Conservation (phyloP, 73 alveolate genomes). For the Paramecium bursaria region DNA sequence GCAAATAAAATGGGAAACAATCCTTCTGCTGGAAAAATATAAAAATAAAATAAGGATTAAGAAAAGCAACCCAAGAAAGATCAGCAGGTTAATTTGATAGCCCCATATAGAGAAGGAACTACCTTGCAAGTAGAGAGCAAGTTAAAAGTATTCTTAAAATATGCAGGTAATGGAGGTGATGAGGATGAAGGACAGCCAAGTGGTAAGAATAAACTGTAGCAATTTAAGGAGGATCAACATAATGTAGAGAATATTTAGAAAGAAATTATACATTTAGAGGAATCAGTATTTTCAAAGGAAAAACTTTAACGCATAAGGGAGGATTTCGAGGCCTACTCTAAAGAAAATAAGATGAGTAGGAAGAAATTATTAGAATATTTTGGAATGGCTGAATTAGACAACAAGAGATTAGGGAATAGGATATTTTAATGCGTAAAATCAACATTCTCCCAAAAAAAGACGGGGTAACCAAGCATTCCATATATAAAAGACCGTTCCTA, state of each 20-base stretch:
- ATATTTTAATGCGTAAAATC: constrained; percentile 65
- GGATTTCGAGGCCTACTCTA: constrained; percentile 67
- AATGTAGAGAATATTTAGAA: constrained; percentile 55
- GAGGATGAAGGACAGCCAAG: constrained; percentile 26
- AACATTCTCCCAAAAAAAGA: constrained; percentile 63
- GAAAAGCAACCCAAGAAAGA: constrained; percentile 39
- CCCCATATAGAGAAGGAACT: constrained; percentile 63
- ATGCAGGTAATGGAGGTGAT: constrained; percentile 50
- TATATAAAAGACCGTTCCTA: constrained; percentile 34
- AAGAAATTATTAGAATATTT: constrained; percentile 66
- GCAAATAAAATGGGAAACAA: not conserved
- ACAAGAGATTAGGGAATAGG: constrained; percentile 69
- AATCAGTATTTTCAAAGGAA: constrained; percentile 49
- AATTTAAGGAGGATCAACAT: constrained; percentile 50
- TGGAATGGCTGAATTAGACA: constrained; percentile 66
- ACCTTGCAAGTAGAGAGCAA: constrained; percentile 51
- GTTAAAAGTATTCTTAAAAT: constrained; percentile 29
- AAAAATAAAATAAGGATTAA: not conserved
- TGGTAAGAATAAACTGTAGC: constrained; percentile 38
- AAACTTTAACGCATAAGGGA: constrained; percentile 56
- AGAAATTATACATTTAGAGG: constrained; percentile 50
- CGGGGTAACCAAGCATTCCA: constrained; percentile 32
- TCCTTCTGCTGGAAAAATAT: not conserved
- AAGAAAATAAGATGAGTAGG: constrained; percentile 70
- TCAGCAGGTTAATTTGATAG: constrained; percentile 16